A percentile compares a stretch with the other conserved stretches of the same genome.
Evolutionary conservation across 345 rosid species (phyloP).

Genomic region (Citrus reticulata): DNA sequence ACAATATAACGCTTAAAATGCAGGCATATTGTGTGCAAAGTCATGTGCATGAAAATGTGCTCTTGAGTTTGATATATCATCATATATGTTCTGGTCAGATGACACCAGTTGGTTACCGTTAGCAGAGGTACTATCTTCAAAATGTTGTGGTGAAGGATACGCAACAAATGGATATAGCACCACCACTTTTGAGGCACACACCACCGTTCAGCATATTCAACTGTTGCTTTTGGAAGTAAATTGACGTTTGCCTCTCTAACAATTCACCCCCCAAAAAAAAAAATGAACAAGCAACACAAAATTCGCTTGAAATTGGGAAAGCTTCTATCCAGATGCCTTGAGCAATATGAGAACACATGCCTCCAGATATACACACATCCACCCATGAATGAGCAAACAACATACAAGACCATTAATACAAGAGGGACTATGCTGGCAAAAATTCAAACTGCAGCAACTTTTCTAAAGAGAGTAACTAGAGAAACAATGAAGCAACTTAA

Average conservation of each 20-base stretch:
- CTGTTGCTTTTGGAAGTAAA: no score
- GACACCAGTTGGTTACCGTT: not conserved
- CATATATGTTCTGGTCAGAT: not conserved
- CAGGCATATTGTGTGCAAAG: not conserved
- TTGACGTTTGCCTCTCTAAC: no score
- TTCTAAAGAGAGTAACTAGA: not conserved
- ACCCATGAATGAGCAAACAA: not conserved
- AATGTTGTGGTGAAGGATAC: no score
- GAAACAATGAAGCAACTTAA: not conserved
- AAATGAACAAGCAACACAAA: no score
- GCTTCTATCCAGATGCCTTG: no score
- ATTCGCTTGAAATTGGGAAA: not conserved
- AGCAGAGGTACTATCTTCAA: no score
- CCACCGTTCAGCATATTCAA: no score
- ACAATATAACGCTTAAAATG: not conserved
- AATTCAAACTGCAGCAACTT: not conserved
- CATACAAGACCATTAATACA: not conserved
- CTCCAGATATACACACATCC: not conserved
- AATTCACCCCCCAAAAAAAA: no score
- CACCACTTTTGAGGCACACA: no score
- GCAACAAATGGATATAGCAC: no score
- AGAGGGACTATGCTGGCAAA: not conserved
- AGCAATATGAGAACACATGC: not conserved
- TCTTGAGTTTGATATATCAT: not conserved
- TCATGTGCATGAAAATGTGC: not conserved